These are phyloP conservation scores for Calendula officinalis DNA, from an alignment of 129 eudicot species.

Conservation along the genomic window DNA sequence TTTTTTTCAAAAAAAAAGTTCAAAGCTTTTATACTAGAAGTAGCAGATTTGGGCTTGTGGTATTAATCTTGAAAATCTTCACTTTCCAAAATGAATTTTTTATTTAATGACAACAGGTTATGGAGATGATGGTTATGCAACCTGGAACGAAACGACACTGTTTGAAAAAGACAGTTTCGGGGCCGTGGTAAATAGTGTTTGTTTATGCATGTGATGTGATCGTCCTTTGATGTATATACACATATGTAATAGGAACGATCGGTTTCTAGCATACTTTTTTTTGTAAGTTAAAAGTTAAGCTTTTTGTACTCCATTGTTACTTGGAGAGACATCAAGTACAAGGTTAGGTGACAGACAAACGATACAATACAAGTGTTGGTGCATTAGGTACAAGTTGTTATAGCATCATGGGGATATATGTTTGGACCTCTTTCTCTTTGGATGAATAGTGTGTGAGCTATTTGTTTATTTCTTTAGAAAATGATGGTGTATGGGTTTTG, in stretches of 20 bases:
- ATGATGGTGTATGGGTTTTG: conserved; percentile 17
- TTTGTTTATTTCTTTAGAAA: conserved; percentile 18
- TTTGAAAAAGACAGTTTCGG: conserved; percentile 73
- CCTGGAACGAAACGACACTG: conserved; percentile 52
- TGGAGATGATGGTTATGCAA: conserved; percentile 67
- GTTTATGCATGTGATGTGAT: not conserved
- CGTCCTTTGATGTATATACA: conserved; percentile 18
- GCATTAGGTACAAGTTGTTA: conserved; percentile 15
- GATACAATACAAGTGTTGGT: not conserved
- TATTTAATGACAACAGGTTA: conserved; percentile 33
- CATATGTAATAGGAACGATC: conserved; percentile 25
- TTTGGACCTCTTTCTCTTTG: conserved; percentile 11
- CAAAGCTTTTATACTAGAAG: not conserved
- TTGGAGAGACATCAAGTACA: conserved; percentile 17
- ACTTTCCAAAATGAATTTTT: not conserved
- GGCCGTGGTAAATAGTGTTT: conserved; percentile 70
- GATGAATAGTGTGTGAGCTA: conserved; percentile 4
- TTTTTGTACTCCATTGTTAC: conserved; percentile 11
- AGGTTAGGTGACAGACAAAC: conserved; percentile 5
- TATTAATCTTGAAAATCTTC: not conserved
- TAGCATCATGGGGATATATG: conserved; percentile 2
- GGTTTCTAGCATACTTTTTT: conserved; percentile 18
- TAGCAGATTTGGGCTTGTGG: not conserved
- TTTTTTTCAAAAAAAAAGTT: too few relatives aligned
- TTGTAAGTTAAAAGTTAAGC: conserved; percentile 12